Base-by-base conservation (phyloP, 257 asterid species). In the Gentiana straminea region DNA sequence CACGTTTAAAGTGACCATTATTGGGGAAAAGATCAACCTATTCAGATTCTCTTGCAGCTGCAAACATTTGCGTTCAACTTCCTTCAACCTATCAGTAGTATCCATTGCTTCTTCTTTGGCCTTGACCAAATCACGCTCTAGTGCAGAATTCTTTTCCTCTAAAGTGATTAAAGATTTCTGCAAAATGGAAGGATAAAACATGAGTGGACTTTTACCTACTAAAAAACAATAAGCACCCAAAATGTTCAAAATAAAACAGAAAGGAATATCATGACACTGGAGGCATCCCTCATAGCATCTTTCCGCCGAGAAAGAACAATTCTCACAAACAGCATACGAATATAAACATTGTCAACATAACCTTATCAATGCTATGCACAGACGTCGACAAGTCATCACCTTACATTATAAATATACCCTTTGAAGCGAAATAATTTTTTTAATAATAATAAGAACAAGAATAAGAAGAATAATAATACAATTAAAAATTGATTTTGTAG, bases 91-190 rank as follows among this genome's bases (percentile, higher is more conserved):
- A 33, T 70, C 52, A 62, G 80, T 62, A 49, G 91, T 77, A 65
- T 51, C 59, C 63, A 56, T 79, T 38, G 86, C 77, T 59, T 81
- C 95, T 69, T 85, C 81, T 75, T 75, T 88, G 65, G 78, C 79
- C 75, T 63, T 80, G 56, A 76, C 68, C 64, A 92, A 94, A 64
- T 92, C 95, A 51, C 44, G 65, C 85, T 78, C 91, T 62, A 92
- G 81, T 64, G 68, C 59, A 3, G 79, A 63, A 64, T 85, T 92
- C 81, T 71, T 92, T 68, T 75, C 78, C 68, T 72, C 84, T 69
- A 88, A 76, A 33, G 77, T 69, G 57, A 53, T 68, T 62, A 92
- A 64, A 64, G 95, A 84, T 55, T 69, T 74, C 99, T 92, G 81
- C 58, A 74, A 59, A 65, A 41, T 41, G 46, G 9, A 41, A 41